Conservation (phyloP, 306 rosid genomes). For the Abrus pulchellus region DNA sequence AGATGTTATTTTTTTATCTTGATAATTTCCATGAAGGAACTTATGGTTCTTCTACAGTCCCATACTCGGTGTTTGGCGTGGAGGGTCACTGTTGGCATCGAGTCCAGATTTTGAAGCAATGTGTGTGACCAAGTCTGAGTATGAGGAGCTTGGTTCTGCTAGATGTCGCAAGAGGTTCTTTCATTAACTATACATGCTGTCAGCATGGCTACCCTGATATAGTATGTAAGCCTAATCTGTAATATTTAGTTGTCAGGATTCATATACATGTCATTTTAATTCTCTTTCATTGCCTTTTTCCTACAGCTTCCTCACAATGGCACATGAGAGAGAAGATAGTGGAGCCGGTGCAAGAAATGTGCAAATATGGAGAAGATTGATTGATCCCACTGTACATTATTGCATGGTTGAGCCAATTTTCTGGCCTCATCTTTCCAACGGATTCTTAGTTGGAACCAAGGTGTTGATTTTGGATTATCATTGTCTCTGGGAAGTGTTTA, state of each 20-base stretch:
- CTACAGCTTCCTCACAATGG: conserved; percentile 39
- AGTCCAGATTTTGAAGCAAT: conserved; percentile 92
- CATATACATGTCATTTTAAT: conserved; percentile 2
- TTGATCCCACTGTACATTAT: background rate
- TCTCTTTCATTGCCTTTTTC: conserved; percentile 14
- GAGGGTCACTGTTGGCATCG: conserved; percentile 89
- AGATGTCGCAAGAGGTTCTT: conserved; percentile 91
- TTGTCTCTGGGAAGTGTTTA: background rate
- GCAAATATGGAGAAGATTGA: conserved; percentile 12
- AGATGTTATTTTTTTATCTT: conserved; percentile 9
- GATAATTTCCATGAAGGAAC: conserved; percentile 20
- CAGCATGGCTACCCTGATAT: conserved; percentile 2
- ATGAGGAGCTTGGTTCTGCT: conserved; percentile 98
- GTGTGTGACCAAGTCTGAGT: conserved; percentile 97
- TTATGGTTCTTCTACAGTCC: conserved; percentile 65
- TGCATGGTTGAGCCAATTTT: conserved; percentile 30
- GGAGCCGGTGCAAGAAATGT: conserved; percentile 8
- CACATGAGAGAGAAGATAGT: background rate
- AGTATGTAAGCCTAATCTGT: conserved; percentile 31
- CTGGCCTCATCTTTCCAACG: conserved; percentile 4
- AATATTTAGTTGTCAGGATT: conserved; percentile 20
- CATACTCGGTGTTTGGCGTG: conserved; percentile 90
- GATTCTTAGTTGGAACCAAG: conserved; percentile 20
- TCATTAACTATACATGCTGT: conserved; percentile 56
- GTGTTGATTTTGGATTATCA: conserved; percentile 4